Base-by-base conservation (phyloP, 768 basidiomycete species). In the Calocybe gangraenosa region DNA sequence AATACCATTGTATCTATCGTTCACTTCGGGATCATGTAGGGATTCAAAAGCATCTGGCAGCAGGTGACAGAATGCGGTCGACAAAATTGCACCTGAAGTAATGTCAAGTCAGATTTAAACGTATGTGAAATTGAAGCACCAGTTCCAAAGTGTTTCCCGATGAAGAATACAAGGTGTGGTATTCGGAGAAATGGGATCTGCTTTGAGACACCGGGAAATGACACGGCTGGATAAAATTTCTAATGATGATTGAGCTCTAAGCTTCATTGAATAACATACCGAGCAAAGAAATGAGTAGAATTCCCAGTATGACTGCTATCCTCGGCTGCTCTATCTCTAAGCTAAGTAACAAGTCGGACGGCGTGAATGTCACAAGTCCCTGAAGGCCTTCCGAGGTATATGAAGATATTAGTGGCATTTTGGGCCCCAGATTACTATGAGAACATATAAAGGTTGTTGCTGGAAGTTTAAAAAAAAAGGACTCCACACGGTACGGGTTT, bases 131-230 rank as follows among this genome's bases (percentile, higher is more conserved):
- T 19, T 46, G n/a, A 3, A 37, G 58, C 33, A 78, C 82, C 79
- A 11, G 89, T 91, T 28, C 89, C 89, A 54, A 91, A 90, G 58
- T 92, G 89, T 56, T 90, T 92, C 31, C 85, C 87, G n/a, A 88
- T 69, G 62, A 92, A 91, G 59, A 92, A 91, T 14, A 84, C 55
- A 13, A 86, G 66, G 18, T 73, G 73, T 1, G 86, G 87, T 53
- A 88, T 81, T 42, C 73, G 73, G 17, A 89, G 54, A 46, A 69
- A 70, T 5, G 70, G 67, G 11, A 73, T 56, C 1, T 70, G 70
- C 46, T 75, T 78, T 0, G 87, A 85, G 19, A 87, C 46, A 1
- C 78, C 66, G 0, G 89, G 88, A 50, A 91, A 84, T 0, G 84
- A 84, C 1, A 80, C 82, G n/a, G 88, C 87, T 76, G 30, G 8